phyloP scores from a whole-genome alignment of 495 filamentous ascomycete species.

The Jackrogersella multiformis region DNA sequence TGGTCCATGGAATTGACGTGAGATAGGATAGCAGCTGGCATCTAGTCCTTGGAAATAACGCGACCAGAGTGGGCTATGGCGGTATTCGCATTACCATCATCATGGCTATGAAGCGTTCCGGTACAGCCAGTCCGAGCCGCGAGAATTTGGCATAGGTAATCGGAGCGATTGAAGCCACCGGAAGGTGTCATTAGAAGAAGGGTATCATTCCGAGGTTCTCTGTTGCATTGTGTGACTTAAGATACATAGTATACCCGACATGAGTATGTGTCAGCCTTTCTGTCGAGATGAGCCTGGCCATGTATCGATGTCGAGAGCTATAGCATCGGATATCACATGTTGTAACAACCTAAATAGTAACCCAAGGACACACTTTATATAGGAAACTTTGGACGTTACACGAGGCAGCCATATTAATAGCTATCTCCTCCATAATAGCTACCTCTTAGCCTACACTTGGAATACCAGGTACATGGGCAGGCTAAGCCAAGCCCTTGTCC shows the following conservation, averaged over 20 bases:
- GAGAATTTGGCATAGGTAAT: slow-evolving; percentile 19
- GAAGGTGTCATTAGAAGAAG: slow-evolving; percentile 17
- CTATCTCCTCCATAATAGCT: too few species aligned
- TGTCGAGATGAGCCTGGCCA: slow-evolving; percentile 15
- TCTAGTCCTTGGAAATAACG: background rate
- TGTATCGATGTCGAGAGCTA: slow-evolving; percentile 5
- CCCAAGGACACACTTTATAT: background rate
- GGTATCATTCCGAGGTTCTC: slow-evolving; percentile 8
- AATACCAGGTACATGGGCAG: too few species aligned
- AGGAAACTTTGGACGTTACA: too few species aligned
- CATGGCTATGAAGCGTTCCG: background rate
- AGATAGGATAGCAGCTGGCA: background rate
- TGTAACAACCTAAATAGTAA: slow-evolving; percentile 17
- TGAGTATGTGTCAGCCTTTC: slow-evolving; percentile 26
- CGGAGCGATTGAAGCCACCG: slow-evolving; percentile 28
- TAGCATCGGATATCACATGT: slow-evolving; percentile 20
- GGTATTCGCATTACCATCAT: background rate
- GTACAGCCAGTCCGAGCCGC: slow-evolving; percentile 6
- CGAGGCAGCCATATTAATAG: too few species aligned
- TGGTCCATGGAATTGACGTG: background rate
- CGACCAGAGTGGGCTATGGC: background rate
- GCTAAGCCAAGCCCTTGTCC: too few species aligned
- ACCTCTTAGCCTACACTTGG: too few species aligned
- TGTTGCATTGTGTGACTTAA: slow-evolving; percentile 6
- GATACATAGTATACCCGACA: too few species aligned